A percentile compares a stretch with the other conserved stretches of the same genome.
Evolutionary conservation across 768 basidiomycete genomes (phyloP).

Genomic region (Cystofilobasidium bisporidii): DNA sequence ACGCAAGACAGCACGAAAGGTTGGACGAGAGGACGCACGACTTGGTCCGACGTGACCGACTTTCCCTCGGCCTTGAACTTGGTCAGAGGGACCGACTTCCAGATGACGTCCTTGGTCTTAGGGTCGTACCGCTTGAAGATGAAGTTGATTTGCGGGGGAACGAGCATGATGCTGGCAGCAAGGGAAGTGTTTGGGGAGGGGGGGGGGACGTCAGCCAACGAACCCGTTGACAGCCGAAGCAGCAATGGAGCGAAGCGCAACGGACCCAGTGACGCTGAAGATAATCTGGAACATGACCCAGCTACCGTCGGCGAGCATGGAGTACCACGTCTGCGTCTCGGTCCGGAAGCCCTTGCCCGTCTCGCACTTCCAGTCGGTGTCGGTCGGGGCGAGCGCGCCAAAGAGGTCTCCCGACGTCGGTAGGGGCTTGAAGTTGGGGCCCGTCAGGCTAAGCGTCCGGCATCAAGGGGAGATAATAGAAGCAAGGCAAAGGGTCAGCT

Average conservation of each 20-base stretch:
- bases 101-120: constrained; percentile 58
- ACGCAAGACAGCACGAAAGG: constrained; percentile 53
- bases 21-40: constrained; percentile 49
- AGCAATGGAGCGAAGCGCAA: constrained; percentile 27
- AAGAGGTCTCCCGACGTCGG: constrained; percentile 51
- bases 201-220: too few relatives aligned
- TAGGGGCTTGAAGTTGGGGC: constrained; percentile 24
- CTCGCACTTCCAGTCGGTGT: constrained; percentile 72
- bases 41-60: constrained; percentile 37
- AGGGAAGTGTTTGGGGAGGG: background rate
- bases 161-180: constrained; percentile 51
- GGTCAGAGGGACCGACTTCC: constrained; percentile 70
- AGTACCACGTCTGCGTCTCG: constrained; percentile 84
- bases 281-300: constrained; percentile 60
- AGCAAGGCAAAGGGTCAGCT: too few relatives aligned
- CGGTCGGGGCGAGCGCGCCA: constrained; percentile 64
- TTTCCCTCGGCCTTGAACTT: constrained; percentile 33
- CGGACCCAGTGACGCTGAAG: constrained; percentile 70
- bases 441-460: background rate
- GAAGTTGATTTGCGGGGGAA: constrained; percentile 92
- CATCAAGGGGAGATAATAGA: too few relatives aligned
- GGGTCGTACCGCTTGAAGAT: constrained; percentile 80
- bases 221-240: too few relatives aligned
- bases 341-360: constrained; percentile 64
- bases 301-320: constrained; percentile 67